These are phyloP conservation scores for Pythium insidiosum DNA, from an alignment of 352 stramenopile species.

Conservation along the genomic window DNA sequence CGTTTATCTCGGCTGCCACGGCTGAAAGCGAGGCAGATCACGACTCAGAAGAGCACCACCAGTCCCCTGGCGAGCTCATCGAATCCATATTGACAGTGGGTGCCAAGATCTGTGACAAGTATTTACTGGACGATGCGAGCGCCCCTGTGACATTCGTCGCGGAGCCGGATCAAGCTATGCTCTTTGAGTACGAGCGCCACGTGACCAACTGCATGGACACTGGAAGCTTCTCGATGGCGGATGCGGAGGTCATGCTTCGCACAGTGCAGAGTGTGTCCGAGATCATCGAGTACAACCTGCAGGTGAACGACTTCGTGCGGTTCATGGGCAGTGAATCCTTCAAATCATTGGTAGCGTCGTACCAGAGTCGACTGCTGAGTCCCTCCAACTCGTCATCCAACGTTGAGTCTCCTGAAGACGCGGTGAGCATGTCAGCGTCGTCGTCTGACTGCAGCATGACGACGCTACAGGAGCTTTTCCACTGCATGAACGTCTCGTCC, in stretches of 20 bases:
- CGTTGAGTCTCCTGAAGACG: slow-evolving; percentile 16
- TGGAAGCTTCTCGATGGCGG: slow-evolving; percentile 56
- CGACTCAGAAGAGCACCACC: slow-evolving; percentile 14
- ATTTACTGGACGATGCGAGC: slow-evolving; percentile 38
- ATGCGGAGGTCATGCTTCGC: slow-evolving; percentile 49
- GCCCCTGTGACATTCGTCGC: slow-evolving; percentile 63
- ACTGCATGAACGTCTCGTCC: slow-evolving; percentile 83
- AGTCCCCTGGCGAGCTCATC: slow-evolving; percentile 58
- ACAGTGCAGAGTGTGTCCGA: slow-evolving; percentile 43
- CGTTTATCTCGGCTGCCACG: slow-evolving; percentile 37
- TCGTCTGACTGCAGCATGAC: slow-evolving; percentile 79
- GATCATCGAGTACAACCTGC: slow-evolving; percentile 68
- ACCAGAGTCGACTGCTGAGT: slow-evolving; percentile 67
- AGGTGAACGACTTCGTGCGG: slow-evolving; percentile 83
- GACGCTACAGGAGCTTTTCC: slow-evolving; percentile 78
- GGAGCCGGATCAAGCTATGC: slow-evolving; percentile 40
- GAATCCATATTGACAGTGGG: slow-evolving; percentile 54
- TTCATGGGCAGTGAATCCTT: slow-evolving; percentile 82
- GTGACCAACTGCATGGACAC: slow-evolving; percentile 48
- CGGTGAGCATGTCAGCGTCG: slow-evolving; percentile 18
- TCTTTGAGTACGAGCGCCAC: slow-evolving; percentile 51
- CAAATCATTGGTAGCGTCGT: slow-evolving; percentile 66
- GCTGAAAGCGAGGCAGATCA: slow-evolving; percentile 22
- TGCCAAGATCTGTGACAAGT: slow-evolving; percentile 53
- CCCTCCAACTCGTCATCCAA: slow-evolving; percentile 30